Conservation (phyloP, 495 filamentous ascomycete genomes). For the Ascodesmis nigricans region DNA sequence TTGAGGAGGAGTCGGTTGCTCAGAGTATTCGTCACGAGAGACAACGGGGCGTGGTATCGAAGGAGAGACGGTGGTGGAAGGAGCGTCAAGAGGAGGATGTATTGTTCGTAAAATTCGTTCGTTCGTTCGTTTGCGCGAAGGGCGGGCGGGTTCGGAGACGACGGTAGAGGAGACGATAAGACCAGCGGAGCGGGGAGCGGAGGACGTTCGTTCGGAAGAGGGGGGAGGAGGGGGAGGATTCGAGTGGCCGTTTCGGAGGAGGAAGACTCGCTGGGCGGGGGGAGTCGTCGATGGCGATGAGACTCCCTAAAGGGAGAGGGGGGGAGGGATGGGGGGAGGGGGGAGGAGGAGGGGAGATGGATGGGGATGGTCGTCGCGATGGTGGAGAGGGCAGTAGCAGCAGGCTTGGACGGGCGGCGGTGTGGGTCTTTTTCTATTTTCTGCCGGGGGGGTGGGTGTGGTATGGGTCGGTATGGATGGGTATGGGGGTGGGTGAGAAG, state of each 20-base stretch:
- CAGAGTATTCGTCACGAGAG: constrained; percentile 14
- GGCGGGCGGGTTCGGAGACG: constrained; percentile 8
- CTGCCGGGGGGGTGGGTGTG: constrained; percentile 5
- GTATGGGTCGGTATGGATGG: constrained; percentile 4
- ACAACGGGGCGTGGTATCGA: constrained; percentile 8
- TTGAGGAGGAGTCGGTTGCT: constrained; percentile 12
- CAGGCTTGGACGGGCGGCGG: constrained; percentile 5
- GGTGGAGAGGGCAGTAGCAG: neutral
- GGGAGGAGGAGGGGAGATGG: neutral
- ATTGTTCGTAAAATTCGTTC: constrained; percentile 2
- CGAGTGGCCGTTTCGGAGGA: constrained; percentile 4
- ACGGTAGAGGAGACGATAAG: constrained; percentile 11
- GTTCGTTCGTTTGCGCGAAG: neutral
- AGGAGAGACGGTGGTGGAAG: no score
- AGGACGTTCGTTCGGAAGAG: constrained; percentile 9
- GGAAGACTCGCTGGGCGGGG: neutral
- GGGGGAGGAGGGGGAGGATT: constrained; percentile 11
- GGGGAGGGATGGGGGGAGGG: constrained; percentile 9
- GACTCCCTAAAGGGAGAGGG: constrained; percentile 8
- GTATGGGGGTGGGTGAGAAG: constrained; percentile 5
- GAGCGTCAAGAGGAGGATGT: no score
- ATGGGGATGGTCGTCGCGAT: neutral
- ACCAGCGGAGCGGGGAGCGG: no score
- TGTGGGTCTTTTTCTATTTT: constrained; percentile 12
- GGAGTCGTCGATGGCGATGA: neutral